Conservation (phyloP, 73 alveolate genomes). For the Paraurostyla sp. region DNA sequence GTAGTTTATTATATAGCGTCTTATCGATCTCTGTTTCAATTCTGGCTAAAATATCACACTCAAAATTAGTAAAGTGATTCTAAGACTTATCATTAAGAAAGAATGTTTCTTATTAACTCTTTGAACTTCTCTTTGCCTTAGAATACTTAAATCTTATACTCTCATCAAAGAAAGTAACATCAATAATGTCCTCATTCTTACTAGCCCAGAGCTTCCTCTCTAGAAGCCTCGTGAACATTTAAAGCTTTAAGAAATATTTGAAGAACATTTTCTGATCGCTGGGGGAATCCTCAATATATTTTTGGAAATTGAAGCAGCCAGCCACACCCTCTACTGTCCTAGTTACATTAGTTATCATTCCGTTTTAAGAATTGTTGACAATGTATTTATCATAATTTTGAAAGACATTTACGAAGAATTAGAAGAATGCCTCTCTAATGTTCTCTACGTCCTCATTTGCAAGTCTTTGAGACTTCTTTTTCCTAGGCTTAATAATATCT, state of each 20-base stretch:
- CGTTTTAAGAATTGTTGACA: not conserved
- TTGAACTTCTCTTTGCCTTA: not conserved
- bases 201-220: slow-evolving; percentile 59
- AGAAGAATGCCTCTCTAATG: slow-evolving; percentile 55
- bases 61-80: not conserved
- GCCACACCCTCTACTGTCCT: slow-evolving; percentile 47
- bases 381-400: slow-evolving; percentile 44
- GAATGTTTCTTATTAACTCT: not conserved
- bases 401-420: slow-evolving; percentile 42
- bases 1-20: not conserved
- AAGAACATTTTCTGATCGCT: slow-evolving; percentile 51
- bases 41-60: slow-evolving; percentile 16
- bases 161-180: slow-evolving; percentile 59
- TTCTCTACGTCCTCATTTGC: slow-evolving; percentile 44
- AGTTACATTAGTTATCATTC: not conserved
- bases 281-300: slow-evolving; percentile 41
- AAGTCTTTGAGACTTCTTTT: slow-evolving; percentile 18
- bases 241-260: slow-evolving; percentile 24
- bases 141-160: not conserved
- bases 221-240: slow-evolving; percentile 54
- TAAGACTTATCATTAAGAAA: slow-evolving; percentile 31
- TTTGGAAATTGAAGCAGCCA: slow-evolving; percentile 23
- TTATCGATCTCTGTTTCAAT: not conserved
- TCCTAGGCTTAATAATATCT: slow-evolving; percentile 27
- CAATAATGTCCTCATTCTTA: slow-evolving; percentile 41